Base-by-base conservation (phyloP, 768 basidiomycete species). In the Pleurotus tuoliensis region DNA sequence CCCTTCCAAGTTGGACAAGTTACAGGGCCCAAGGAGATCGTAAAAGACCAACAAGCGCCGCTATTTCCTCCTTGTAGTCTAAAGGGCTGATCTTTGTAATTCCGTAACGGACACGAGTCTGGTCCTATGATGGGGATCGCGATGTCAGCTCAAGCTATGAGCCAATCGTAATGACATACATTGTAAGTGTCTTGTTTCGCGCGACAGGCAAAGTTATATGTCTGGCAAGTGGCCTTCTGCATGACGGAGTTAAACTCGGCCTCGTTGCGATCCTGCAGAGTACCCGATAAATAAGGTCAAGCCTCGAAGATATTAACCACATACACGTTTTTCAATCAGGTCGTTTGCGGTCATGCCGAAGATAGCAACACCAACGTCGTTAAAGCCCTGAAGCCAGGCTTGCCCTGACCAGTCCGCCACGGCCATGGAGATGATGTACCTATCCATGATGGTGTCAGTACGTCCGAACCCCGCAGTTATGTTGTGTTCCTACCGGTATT, bases 351-450 rank as follows among this genome's bases (percentile, higher is more conserved):
- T 72, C 73, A 84, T 87, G 24, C 83, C 88, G 59, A 98, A 86
- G 13, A 99, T 71, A 3, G 76, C 73, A 52, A 84, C 69, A 4
- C 94, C 97, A 34, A 88, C 83, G 5, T 98, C 96, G 67, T 99
- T 96, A 78, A 99, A 99, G 3, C 90, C 93, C 60, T 92, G 91
- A 45, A 98, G 74, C 96, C 96, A 98, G 15, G 85, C 81, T 69
- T 95, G 92, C 18, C 85, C 87, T 15, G 92, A 90, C 73, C 86
- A 82, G 69, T 99, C 97, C n/a, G 92, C 82, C 2, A 93, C 87
- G 47, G 90, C 91, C 75, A 97, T 78, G 39, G 85, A 81, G 61
- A 98, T 78, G 65, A 96, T 86, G 62, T 90, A 92, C 53, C 89
- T 90, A 47, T 22, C 20, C 22, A 27, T 39, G 56, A 39, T 24